These are phyloP conservation scores for Fimicolochytrium jonesii DNA, from an alignment of 192 early-diverging fungal genomes.

Conservation along the genomic window DNA sequence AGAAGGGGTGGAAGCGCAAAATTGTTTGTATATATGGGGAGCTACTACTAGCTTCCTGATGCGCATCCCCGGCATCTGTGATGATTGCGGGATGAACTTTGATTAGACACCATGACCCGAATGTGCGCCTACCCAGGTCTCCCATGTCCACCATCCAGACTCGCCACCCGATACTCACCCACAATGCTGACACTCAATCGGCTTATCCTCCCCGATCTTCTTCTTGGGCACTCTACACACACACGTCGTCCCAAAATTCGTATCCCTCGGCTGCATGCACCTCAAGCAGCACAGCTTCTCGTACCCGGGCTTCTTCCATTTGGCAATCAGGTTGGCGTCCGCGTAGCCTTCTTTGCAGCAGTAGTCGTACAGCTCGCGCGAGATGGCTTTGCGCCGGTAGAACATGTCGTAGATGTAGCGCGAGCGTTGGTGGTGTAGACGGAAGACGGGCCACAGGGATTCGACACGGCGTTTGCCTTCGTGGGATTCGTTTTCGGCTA, in stretches of 20 bases:
- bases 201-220: constrained; percentile 84
- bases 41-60: constrained; percentile 33
- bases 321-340: constrained; percentile 91
- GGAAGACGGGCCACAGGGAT: constrained; percentile 90
- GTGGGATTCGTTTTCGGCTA: constrained; percentile 91
- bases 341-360: constrained; percentile 88
- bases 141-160: too few relatives aligned
- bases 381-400: constrained; percentile 93
- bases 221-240: constrained; percentile 92
- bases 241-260: constrained; percentile 96
- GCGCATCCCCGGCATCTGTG: constrained; percentile 46
- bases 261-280: constrained; percentile 96
- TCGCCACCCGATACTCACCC: constrained; percentile 68
- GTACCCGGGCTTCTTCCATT: constrained; percentile 95
- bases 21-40: too few relatives aligned
- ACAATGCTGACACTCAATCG: constrained; percentile 92
- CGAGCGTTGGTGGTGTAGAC: constrained; percentile 95
- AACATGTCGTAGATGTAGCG: constrained; percentile 95
- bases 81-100: background rate
- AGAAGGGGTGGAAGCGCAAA: too few relatives aligned
- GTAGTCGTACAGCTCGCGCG: constrained; percentile 88
- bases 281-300: constrained; percentile 96
- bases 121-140: background rate
- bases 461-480: constrained; percentile 93
- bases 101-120: background rate